Base-by-base conservation (phyloP, 805 yeast species). In the Kodamaea nitidulidarum region DNA sequence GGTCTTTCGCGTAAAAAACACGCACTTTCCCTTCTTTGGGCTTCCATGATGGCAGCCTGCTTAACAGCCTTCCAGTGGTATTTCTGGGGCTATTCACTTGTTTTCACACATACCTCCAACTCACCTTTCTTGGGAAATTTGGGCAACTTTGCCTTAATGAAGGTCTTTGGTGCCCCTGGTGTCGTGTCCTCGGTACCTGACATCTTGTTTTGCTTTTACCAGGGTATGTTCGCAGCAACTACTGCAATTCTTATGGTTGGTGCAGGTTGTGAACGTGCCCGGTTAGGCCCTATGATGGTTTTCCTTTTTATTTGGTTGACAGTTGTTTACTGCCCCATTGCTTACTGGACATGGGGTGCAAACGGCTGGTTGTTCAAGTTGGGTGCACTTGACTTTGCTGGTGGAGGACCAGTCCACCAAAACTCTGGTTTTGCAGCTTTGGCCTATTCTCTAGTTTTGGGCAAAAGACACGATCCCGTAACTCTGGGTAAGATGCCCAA, bases 351-450 rank as follows among this genome's bases (percentile, higher is more conserved):
- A 17, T 93, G 98, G 98, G 91, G 91, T 63, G 76, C 82, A 17
- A 76, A 76, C 42, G 98, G 98, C 38, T 93, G 98, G 98, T 73
- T 91, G 49, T 76, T 73, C 40, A 64, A 65, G 34, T 72, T 91
- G 39, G 98, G 97, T 48, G 82, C 90, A 26, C 75, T 88, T 45
- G 98, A 93, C 70, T 93, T 86, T 58, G 98, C 98, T 15, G 98
- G 98, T 58, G 98, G 98, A 58, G 96, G 96, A 47, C 96, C 98
- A 45, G 98, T 93, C 44, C 98, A 93, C 69, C 87, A 86, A 69
- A 70, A 88, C 52, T 85, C 96, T 26, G 98, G 98, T 51, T 85
- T 81, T 51, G 95, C 95, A 60, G 98, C 97, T 37, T 72, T 93
- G 48, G 91, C 96, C 42, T 91, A 91, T 61, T 95, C 98, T 20